These are phyloP conservation scores for Haplographium delicatum DNA, from an alignment of 495 filamentous ascomycete species.

Conservation along the genomic window DNA sequence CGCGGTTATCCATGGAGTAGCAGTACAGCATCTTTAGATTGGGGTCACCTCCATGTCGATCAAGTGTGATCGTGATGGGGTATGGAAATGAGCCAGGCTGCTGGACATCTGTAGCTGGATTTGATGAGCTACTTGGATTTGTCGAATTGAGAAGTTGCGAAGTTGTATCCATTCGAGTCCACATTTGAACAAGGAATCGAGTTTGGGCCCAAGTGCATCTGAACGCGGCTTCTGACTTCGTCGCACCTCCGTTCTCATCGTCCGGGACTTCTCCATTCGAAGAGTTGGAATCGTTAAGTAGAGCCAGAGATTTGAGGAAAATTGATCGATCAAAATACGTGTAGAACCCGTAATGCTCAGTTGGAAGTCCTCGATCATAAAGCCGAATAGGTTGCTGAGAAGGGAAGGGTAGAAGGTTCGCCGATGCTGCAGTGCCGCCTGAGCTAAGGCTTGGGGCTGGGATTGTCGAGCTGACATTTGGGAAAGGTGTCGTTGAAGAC, in stretches of 20 bases:
- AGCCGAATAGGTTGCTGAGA: conserved; percentile 75
- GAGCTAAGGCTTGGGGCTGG: conserved; percentile 54
- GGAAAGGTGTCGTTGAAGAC: conserved; percentile 27
- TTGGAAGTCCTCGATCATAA: conserved; percentile 71
- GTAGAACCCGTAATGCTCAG: conserved; percentile 93
- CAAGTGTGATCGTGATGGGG: conserved; percentile 72
- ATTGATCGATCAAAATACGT: conserved; percentile 86
- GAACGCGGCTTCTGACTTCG: conserved; percentile 52
- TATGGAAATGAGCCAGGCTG: conserved; percentile 79
- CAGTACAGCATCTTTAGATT: conserved; percentile 65
- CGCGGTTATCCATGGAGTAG: conserved; percentile 53
- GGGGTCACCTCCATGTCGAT: conserved; percentile 69
- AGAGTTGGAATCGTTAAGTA: conserved; percentile 30
- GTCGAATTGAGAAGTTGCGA: conserved; percentile 36
- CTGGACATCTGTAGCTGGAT: conserved; percentile 48
- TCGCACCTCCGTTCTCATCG: conserved; percentile 63
- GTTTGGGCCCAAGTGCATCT: conserved; percentile 80
- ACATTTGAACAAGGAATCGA: conserved; percentile 85
- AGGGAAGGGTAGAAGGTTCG: conserved; percentile 62
- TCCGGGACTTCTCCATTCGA: conserved; percentile 34
- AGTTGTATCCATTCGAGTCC: conserved; percentile 58
- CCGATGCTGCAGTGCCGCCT: conserved; percentile 67
- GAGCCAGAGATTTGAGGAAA: conserved; percentile 57
- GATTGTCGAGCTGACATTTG: conserved; percentile 48
- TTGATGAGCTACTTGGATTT: conserved; percentile 16